These are phyloP conservation scores for Pseudopithomyces chartarum DNA, from an alignment of 2,329 filamentous ascomycete species.

Conservation along the genomic window DNA sequence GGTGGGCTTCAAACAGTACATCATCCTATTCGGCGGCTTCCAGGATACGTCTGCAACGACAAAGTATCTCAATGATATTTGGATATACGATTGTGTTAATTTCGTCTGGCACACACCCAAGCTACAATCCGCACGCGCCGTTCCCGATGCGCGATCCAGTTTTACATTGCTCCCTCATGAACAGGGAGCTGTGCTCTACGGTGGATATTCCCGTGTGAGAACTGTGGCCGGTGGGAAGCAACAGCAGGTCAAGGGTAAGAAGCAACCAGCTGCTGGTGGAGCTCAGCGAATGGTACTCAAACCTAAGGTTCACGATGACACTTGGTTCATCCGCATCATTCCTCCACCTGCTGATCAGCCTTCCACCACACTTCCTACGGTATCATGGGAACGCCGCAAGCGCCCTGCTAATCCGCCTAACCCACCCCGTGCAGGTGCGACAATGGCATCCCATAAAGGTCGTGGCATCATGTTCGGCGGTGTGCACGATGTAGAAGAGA, in stretches of 20 bases:
- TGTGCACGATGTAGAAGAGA: constrained; percentile 90
- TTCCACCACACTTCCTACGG: constrained; percentile 67
- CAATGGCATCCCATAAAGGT: constrained; percentile 93
- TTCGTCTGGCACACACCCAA: constrained; percentile 82
- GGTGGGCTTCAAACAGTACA: constrained; percentile 97
- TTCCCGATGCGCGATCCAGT: constrained; percentile 88
- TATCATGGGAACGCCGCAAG: constrained; percentile 93
- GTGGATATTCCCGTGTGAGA: constrained; percentile 93
- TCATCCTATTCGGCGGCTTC: constrained; percentile 94
- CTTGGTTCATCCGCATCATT: constrained; percentile 85
- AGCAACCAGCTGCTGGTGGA: constrained; percentile 60
- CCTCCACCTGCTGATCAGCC: constrained; percentile 71
- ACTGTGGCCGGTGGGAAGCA: constrained; percentile 63
- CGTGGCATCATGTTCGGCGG: constrained; percentile 92
- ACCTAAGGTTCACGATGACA: constrained; percentile 91
- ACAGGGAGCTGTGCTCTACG: constrained; percentile 84
- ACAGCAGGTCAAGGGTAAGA: constrained; percentile 49
- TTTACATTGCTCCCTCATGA: constrained; percentile 94
- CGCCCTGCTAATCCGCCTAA: constrained; percentile 86
- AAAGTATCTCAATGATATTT: constrained; percentile 90
- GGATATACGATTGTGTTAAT: constrained; percentile 91
- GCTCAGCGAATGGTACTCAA: constrained; percentile 75
- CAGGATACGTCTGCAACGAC: constrained; percentile 96
- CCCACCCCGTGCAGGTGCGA: constrained; percentile 82
- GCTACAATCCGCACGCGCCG: constrained; percentile 77